Evolutionary conservation across 2,329 filamentous ascomycete genomes (phyloP).

Genomic region (Leptodontidium sp.): DNA sequence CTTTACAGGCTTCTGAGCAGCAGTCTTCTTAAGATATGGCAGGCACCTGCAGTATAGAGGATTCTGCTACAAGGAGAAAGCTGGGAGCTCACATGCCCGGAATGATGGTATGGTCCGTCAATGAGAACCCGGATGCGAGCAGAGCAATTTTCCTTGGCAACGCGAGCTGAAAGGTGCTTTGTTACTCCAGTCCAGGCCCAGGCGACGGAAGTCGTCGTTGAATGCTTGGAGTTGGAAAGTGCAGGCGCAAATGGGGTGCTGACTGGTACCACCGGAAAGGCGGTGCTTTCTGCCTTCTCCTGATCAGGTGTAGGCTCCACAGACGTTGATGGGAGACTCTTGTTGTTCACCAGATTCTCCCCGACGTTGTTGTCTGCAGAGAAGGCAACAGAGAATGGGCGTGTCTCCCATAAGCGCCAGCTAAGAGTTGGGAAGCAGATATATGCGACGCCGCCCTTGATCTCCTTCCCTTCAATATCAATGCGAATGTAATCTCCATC

Average conservation of each 20-base stretch:
- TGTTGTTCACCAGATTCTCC: background rate
- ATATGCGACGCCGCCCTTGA: background rate
- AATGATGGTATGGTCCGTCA: slow-evolving; percentile 13
- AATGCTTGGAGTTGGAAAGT: background rate
- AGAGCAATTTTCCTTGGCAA: background rate
- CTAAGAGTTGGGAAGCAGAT: slow-evolving; percentile 11
- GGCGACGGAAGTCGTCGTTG: background rate
- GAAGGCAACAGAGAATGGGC: slow-evolving; percentile 15
- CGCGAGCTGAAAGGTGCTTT: background rate
- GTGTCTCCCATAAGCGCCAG: slow-evolving; percentile 15
- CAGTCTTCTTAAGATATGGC: background rate
- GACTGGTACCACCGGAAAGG: too few relatives aligned
- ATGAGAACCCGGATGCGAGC: slow-evolving; percentile 13
- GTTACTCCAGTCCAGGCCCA: slow-evolving; percentile 2
- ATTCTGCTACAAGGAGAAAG: slow-evolving; percentile 6
- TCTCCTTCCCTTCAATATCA: slow-evolving; percentile 2
- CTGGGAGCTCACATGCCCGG: slow-evolving; percentile 6
- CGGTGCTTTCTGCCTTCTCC: background rate
- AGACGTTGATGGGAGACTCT: background rate
- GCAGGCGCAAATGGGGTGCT: background rate
- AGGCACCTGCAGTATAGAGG: background rate
- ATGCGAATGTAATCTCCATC: slow-evolving; percentile 16
- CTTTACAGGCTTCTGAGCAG: background rate
- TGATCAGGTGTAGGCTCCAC: background rate
- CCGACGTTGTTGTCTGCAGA: background rate